Base-by-base conservation (phyloP, 2,329 filamentous ascomycete genomes). In the Stagonosporopsis chrysanthemi region DNA sequence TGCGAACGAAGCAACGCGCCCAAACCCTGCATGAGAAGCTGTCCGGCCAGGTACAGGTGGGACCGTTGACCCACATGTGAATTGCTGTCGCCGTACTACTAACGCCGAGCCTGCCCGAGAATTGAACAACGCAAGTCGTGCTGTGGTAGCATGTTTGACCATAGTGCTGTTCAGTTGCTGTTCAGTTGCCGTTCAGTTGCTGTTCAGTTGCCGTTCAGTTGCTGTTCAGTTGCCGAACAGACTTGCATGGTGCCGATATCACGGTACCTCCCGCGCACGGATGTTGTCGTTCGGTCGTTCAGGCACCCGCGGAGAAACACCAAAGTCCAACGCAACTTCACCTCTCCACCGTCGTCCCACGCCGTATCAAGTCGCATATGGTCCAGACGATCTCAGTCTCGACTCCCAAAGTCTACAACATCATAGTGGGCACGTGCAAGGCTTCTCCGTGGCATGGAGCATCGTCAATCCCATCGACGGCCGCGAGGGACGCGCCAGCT, bases 31-130 rank as follows among this genome's bases (percentile, higher is more conserved):
- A 74, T 52, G 71, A 76, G 56, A 71, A 75, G 36, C 74, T 77
- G 14, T 73, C 78, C 50, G 78, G 81, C 47, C 67, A 77, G 56
- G 78, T 85, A 3, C 73, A 71, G 52, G 81, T 85, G 43, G 84
- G 83, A 5, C 83, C 83, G 28, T 43, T 74, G 35, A 38, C 49
- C 2, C 40, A 50, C 4, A 29, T 46, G 11, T 56, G 52, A 56
- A 17, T 28, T 29, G n/a, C 11, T 2, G 7, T 26, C 24, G 8
- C 6, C 24, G 24, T 26, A 8, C 24, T 26, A 8, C 8, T 26
- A 6, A 26, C 24, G 24, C 24, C 24, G 24, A 26, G 24, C 24
- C 2, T 26, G 24, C 24, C 24, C 24, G 24, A 8, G 24, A 8
- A 26, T 26, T 8, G 4, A 26, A 26, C 24, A 6, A 26, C 24